Evolutionary conservation across 345 rosid species (phyloP).

Genomic region (Lepidium aucheri): DNA sequence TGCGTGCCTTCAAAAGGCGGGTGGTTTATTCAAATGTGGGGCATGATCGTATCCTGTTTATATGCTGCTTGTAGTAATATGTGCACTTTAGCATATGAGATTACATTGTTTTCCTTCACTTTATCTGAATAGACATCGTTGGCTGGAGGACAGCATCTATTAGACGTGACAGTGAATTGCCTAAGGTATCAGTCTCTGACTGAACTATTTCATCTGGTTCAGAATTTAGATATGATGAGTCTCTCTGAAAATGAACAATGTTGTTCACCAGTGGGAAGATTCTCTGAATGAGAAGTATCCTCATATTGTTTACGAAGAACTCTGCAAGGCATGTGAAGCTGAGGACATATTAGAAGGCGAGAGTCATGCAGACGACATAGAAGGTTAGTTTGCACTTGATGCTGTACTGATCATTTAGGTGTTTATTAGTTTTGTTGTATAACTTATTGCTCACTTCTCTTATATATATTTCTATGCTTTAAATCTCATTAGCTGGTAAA

Average conservation of each 20-base stretch:
- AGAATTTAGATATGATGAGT: constrained; percentile 3
- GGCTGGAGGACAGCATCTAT: constrained; percentile 99
- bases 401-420: background rate
- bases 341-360: constrained; percentile 37
- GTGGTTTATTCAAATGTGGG: constrained; percentile 84
- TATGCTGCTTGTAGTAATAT: background rate
- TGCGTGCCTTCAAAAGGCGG: constrained; percentile 66
- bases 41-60: constrained; percentile 77
- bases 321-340: constrained; percentile 58
- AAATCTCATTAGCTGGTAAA: constrained; percentile 1
- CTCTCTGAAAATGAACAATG: background rate
- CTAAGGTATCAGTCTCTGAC: constrained; percentile 48
- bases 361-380: constrained; percentile 48
- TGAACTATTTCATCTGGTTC: background rate
- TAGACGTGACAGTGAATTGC: constrained; percentile 70
- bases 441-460: background rate
- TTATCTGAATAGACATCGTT: constrained; percentile 56
- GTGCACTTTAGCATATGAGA: background rate
- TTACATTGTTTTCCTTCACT: constrained; percentile 33
- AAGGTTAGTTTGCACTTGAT: constrained; percentile 47
- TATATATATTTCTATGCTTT: background rate
- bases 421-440: background rate
- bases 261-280: constrained; percentile 58
- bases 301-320: constrained; percentile 85
- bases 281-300: constrained; percentile 67